A percentile compares a stretch with the other conserved stretches of the same genome.
Conservation (phyloP, 2,329 filamentous ascomycete species). For the Ceratocystis colombiana region DNA sequence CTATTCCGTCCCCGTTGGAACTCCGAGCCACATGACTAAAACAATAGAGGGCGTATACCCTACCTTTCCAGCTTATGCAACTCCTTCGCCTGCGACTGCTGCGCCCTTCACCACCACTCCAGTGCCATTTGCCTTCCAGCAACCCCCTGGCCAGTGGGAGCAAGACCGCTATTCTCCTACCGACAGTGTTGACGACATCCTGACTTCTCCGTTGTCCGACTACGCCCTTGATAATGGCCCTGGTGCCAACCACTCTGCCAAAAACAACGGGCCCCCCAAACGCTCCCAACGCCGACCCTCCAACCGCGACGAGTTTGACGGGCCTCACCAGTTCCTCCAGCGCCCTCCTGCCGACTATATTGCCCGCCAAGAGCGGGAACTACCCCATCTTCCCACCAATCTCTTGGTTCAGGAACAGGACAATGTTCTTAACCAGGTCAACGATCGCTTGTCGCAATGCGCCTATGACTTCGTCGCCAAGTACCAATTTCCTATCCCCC, state of each 20-base stretch:
- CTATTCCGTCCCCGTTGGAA: conserved; percentile 25
- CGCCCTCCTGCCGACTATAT: conserved; percentile 60
- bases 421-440: conserved; percentile 66
- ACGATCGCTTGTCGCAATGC: conserved; percentile 74
- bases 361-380: conserved; percentile 66
- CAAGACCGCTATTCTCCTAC: conserved; percentile 45
- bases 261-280: conserved; percentile 32
- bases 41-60: conserved; percentile 30
- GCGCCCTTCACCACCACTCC: conserved; percentile 24
- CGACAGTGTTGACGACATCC: conserved; percentile 49
- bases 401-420: conserved; percentile 78
- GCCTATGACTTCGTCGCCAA: conserved; percentile 85
- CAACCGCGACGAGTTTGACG: conserved; percentile 82
- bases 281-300: conserved; percentile 58
- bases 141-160: conserved; percentile 36
- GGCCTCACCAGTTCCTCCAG: conserved; percentile 71
- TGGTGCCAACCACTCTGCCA: conserved; percentile 32
- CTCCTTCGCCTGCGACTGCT: conserved; percentile 35
- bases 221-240: conserved; percentile 47
- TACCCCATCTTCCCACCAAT: conserved; percentile 73
- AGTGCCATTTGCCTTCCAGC: conserved; percentile 23
- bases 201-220: conserved; percentile 50
- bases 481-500: conserved; percentile 79
- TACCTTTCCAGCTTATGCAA: conserved; percentile 36
- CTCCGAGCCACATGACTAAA: conserved; percentile 28